These are phyloP conservation scores for Meredithiella fracta DNA, from an alignment of 2,329 filamentous ascomycete species.

Conservation along the genomic window DNA sequence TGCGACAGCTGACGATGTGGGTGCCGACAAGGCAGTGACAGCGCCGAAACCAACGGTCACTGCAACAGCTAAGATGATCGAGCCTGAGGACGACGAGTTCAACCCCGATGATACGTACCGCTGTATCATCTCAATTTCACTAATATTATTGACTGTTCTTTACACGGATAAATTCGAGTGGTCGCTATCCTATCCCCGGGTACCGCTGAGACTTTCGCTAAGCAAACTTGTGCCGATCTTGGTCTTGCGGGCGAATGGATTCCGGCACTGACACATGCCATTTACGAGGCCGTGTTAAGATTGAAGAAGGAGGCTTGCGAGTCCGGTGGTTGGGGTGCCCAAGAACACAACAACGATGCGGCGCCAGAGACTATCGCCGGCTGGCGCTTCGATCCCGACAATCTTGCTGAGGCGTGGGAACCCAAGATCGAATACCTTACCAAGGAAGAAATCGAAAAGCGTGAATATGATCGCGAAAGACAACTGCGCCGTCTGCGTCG, in stretches of 20 bases:
- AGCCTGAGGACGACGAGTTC: conserved; percentile 41
- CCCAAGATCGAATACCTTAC: conserved; percentile 66
- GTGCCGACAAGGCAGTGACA: conserved; percentile 14
- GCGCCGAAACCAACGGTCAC: conserved; percentile 38
- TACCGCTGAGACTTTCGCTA: conserved; percentile 81
- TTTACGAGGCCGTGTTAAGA: conserved; percentile 84
- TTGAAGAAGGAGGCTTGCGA: conserved; percentile 95
- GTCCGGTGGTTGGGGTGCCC: conserved; percentile 53
- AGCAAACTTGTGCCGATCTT: conserved; percentile 80
- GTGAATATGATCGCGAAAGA: conserved; percentile 83
- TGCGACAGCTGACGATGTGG: conserved; percentile 15
- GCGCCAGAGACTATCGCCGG: conserved; percentile 69
- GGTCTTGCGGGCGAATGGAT: conserved; percentile 87
- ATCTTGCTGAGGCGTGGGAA: conserved; percentile 70
- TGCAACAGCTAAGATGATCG: conserved; percentile 46
- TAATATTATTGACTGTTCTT: conserved; percentile 78
- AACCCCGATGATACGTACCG: conserved; percentile 92
- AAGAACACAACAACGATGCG: conserved; percentile 76
- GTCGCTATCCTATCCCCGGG: conserved; percentile 88
- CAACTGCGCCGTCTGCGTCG: conserved; percentile 73
- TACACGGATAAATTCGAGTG: conserved; percentile 98
- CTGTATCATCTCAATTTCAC: conserved; percentile 77
- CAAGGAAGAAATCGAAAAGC: conserved; percentile 94
- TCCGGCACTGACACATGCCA: conserved; percentile 83
- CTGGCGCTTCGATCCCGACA: conserved; percentile 90